A percentile compares a stretch with the other conserved stretches of the same genome.
These are phyloP conservation scores for Trichophyton schoenleinii DNA, from an alignment of 2,329 filamentous ascomycete species.

Conservation along the genomic window DNA sequence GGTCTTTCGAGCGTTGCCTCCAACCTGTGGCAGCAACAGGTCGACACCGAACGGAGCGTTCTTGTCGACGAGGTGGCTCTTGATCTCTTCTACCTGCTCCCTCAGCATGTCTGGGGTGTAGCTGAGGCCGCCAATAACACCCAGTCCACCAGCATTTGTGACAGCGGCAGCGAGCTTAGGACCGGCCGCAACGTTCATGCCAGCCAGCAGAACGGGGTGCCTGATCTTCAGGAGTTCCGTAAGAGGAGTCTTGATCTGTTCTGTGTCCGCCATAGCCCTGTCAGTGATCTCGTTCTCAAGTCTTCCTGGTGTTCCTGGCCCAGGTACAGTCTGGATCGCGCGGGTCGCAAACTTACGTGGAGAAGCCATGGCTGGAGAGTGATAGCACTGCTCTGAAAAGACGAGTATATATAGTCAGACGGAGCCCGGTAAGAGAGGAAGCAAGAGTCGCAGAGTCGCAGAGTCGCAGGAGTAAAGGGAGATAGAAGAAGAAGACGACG, in stretches of 20 bases:
- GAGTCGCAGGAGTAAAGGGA: not conserved
- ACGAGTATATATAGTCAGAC: not conserved
- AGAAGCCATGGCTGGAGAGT: conserved; percentile 51
- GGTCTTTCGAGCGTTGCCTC: conserved; percentile 86
- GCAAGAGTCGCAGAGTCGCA: not conserved
- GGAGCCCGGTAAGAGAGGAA: not conserved
- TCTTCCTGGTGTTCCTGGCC: conserved; percentile 1
- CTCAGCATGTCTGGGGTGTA: conserved; percentile 96
- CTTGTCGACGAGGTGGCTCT: conserved; percentile 76
- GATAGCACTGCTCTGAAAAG: not conserved
- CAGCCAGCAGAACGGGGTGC: conserved; percentile 87
- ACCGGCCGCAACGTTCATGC: conserved; percentile 98
- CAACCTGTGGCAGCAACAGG: conserved; percentile 84
- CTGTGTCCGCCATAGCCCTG: conserved; percentile 33
- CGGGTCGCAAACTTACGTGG: conserved; percentile 50
- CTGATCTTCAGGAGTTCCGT: conserved; percentile 98
- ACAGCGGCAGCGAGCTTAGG: conserved; percentile 93
- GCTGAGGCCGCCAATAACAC: conserved; percentile 80
- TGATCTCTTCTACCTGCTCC: conserved; percentile 90
- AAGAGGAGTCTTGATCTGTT: conserved; percentile 77
- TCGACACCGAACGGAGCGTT: conserved; percentile 92
- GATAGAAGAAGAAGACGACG: not conserved
- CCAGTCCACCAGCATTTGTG: conserved; percentile 89
- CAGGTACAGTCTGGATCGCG: conserved; percentile 6
- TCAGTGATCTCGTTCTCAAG: not conserved